phyloP scores from a whole-genome alignment of 2,329 filamentous ascomycete species.

The Beauveria pseudobassiana region DNA sequence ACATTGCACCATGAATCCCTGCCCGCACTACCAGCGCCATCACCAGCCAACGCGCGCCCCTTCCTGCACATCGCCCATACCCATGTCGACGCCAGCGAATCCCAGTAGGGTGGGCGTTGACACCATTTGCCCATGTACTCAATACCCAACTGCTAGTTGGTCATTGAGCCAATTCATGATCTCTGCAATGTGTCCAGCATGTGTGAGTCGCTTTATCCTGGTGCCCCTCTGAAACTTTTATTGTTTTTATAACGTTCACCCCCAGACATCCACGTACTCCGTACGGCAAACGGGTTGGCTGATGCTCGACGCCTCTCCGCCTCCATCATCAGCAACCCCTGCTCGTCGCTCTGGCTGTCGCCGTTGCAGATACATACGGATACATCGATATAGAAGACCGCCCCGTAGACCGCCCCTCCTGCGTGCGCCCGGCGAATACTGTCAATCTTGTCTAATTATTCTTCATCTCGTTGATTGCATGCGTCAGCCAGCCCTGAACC shows the following conservation, averaged over 20 bases:
- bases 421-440: background rate
- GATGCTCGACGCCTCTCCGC: background rate
- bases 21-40: background rate
- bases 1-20: background rate
- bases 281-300: background rate
- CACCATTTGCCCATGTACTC: too few species aligned
- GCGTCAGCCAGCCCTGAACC: too few species aligned
- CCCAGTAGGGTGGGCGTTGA: too few species aligned
- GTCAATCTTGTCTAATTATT: background rate
- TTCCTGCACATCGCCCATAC: too few species aligned
- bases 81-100: too few species aligned
- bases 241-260: background rate
- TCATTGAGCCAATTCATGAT: too few species aligned
- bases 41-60: too few species aligned
- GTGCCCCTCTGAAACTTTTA: background rate
- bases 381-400: background rate
- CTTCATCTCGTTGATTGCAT: background rate
- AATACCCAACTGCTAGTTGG: too few species aligned
- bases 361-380: background rate
- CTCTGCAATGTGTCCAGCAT: too few species aligned
- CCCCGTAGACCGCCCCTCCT: background rate
- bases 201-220: background rate
- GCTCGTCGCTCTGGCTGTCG: background rate
- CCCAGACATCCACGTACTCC: background rate
- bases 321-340: background rate